Evolutionary conservation across 306 rosid genomes (phyloP).

Genomic region (Pyrus pyrifolia): DNA sequence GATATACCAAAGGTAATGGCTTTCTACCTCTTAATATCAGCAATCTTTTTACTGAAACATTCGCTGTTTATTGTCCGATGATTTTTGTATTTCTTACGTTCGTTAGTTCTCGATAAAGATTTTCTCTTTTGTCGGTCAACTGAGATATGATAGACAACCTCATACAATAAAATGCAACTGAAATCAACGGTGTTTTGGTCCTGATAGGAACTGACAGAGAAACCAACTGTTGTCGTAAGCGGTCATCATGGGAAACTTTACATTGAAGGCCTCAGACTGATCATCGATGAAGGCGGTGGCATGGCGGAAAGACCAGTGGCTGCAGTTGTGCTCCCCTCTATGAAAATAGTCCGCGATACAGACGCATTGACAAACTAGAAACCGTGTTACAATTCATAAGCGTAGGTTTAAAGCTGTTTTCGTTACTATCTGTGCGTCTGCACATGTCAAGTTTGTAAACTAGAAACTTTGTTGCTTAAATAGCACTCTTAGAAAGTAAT

Average conservation of each 20-base stretch:
- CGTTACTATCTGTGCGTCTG: neutral
- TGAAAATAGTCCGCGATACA: constrained; percentile 62
- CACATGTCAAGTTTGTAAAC: neutral
- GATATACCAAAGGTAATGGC: constrained; percentile 70
- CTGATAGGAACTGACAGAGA: constrained; percentile 48
- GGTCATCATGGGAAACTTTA: constrained; percentile 89
- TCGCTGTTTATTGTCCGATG: neutral
- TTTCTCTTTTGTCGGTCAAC: neutral
- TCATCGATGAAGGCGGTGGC: constrained; percentile 86
- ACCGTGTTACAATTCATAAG: too few relatives aligned
- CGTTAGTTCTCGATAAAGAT: neutral
- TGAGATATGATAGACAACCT: neutral
- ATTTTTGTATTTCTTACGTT: neutral
- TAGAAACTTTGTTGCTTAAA: neutral
- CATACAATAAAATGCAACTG: constrained; percentile 4
- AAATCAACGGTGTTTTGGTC: constrained; percentile 4
- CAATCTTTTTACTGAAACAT: neutral
- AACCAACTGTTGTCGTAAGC: constrained; percentile 58
- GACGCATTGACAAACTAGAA: constrained; percentile 39
- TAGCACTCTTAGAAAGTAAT: neutral
- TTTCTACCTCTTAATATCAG: constrained; percentile 5
- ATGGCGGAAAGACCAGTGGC: constrained; percentile 50
- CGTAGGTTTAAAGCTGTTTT: too few relatives aligned
- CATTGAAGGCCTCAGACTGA: constrained; percentile 61
- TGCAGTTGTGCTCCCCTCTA: constrained; percentile 71